Conservation (phyloP, 345 rosid species). For the Lenwebbia sp. region DNA sequence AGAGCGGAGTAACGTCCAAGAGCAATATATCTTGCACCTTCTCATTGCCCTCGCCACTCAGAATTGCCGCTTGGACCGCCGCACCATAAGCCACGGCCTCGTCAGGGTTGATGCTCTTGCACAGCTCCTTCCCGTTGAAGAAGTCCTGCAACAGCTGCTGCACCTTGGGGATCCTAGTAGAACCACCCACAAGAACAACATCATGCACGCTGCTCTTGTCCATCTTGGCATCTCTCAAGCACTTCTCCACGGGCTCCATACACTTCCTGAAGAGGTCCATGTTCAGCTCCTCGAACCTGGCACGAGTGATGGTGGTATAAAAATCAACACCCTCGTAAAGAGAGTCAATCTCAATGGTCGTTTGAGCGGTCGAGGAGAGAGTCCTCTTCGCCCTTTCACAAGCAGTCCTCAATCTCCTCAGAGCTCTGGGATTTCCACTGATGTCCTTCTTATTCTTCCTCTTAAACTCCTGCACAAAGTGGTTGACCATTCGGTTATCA, state of each 20-base stretch:
- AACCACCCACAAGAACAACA: constrained; percentile 50
- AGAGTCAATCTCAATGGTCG: constrained; percentile 40
- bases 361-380: constrained; percentile 42
- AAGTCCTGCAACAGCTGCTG: constrained; percentile 29
- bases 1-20: constrained; percentile 22
- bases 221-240: constrained; percentile 50
- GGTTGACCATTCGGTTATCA: constrained; percentile 32
- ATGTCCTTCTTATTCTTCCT: constrained; percentile 37
- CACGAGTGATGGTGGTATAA: constrained; percentile 33
- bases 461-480: constrained; percentile 37
- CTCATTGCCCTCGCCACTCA: constrained; percentile 30
- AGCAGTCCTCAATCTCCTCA: constrained; percentile 37
- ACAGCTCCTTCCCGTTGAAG: constrained; percentile 5
- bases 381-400: constrained; percentile 48
- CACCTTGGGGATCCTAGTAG: constrained; percentile 47
- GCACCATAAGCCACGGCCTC: constrained; percentile 41
- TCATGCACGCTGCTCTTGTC: constrained; percentile 41
- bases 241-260: constrained; percentile 47
- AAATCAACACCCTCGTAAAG: constrained; percentile 32
- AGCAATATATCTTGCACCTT: constrained; percentile 29
- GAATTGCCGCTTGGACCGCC: constrained; percentile 29
- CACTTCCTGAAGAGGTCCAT: constrained; percentile 53
- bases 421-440: constrained; percentile 28
- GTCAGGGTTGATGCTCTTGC: constrained; percentile 37
- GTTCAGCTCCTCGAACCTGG: constrained; percentile 35